A percentile compares a stretch with the other conserved stretches of the same genome.
These are phyloP conservation scores for Pyricularia grisea DNA, from an alignment of 2,329 filamentous ascomycete species.

Conservation along the genomic window DNA sequence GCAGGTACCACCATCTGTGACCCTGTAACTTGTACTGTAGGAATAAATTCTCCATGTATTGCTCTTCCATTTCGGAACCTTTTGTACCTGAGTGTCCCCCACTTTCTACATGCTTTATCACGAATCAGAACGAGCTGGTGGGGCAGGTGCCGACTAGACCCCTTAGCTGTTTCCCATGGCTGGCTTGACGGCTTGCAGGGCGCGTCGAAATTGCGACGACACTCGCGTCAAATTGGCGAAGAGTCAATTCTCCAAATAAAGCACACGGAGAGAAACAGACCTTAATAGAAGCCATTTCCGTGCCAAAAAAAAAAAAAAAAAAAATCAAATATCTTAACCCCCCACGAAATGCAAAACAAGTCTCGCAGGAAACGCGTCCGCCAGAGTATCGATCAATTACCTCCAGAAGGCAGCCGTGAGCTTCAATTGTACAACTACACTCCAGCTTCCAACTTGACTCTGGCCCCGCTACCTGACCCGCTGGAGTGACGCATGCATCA, in stretches of 20 bases:
- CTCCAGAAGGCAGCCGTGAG: neutral
- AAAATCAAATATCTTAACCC: neutral
- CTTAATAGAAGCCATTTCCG: neutral
- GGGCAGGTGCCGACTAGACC: too few species aligned
- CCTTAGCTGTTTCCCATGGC: too few species aligned
- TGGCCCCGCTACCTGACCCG: neutral
- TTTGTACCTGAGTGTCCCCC: too few species aligned
- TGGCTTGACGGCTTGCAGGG: too few species aligned
- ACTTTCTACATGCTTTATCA: too few species aligned
- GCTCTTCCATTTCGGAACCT: neutral
- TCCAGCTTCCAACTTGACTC: neutral
- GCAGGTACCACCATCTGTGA: too few species aligned
- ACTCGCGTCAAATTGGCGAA: neutral
- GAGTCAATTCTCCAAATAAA: neutral
- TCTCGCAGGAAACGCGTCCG: neutral
- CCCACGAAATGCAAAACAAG: conserved; percentile 2
- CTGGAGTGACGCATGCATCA: neutral
- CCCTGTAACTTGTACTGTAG: too few species aligned
- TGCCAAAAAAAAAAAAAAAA: too few species aligned
- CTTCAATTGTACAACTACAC: neutral
- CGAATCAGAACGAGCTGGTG: neutral
- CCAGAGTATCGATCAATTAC: conserved; percentile 1
- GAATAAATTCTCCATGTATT: too few species aligned
- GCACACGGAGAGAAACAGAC: neutral
- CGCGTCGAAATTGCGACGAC: too few species aligned